phyloP scores from a whole-genome alignment of 352 stramenopile species.

The Phytophthora parvispora region DNA sequence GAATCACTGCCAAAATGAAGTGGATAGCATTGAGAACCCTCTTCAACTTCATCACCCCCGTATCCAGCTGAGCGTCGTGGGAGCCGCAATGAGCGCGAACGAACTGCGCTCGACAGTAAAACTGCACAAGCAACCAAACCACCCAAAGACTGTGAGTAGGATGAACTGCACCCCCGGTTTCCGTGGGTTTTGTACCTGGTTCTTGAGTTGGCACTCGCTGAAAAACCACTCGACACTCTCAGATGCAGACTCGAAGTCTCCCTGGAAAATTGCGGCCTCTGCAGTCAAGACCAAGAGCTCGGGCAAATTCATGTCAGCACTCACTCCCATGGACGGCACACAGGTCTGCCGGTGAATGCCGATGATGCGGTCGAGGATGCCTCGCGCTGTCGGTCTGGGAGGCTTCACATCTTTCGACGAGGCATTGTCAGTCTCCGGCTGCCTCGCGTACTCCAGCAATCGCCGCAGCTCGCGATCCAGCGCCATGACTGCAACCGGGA shows the following conservation, averaged over 20 bases:
- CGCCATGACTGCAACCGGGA: conserved; percentile 38
- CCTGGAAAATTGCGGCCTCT: conserved; percentile 74
- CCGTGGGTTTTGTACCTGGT: conserved; percentile 65
- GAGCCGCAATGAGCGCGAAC: conserved; percentile 76
- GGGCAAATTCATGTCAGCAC: conserved; percentile 48
- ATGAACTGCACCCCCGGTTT: neutral
- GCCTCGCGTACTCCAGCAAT: conserved; percentile 53
- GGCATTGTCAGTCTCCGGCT: conserved; percentile 38
- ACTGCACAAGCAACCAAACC: conserved; percentile 46
- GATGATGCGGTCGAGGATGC: conserved; percentile 51
- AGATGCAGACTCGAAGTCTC: conserved; percentile 69
- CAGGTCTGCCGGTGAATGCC: conserved; percentile 43
- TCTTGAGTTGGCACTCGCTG: conserved; percentile 62
- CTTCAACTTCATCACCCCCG: conserved; percentile 50
- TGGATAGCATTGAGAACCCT: conserved; percentile 81
- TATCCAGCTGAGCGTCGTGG: conserved; percentile 46
- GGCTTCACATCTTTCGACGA: conserved; percentile 16
- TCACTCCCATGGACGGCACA: conserved; percentile 36
- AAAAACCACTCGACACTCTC: conserved; percentile 80
- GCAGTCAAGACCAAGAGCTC: conserved; percentile 86
- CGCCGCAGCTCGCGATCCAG: conserved; percentile 64
- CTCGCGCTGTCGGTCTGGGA: conserved; percentile 33
- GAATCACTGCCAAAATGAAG: conserved; percentile 79
- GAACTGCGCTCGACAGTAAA: conserved; percentile 91
- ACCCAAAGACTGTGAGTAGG: neutral